phyloP scores from a whole-genome alignment of 2,329 filamentous ascomycete genomes.

The Neofusicoccum ribis region DNA sequence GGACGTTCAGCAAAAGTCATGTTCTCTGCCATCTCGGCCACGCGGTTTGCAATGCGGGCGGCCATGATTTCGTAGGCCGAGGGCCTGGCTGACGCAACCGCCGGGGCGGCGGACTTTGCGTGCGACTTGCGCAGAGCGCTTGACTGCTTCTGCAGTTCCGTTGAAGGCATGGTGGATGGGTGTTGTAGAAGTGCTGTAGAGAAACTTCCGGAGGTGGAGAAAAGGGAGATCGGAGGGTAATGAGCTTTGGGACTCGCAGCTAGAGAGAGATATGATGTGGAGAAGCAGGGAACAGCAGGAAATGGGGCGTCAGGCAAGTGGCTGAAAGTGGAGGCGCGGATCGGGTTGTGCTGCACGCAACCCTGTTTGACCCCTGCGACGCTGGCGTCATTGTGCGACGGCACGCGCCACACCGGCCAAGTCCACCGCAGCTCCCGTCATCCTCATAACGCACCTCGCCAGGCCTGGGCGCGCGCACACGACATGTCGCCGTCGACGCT shows the following conservation, averaged over 20 bases:
- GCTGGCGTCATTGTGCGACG: conserved; percentile 16
- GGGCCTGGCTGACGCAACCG: conserved; percentile 21
- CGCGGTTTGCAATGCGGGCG: conserved; percentile 50
- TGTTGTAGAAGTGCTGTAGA: conserved; percentile 35
- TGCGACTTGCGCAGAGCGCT: conserved; percentile 22
- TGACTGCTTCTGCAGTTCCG: conserved; percentile 34
- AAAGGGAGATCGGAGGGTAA: not conserved
- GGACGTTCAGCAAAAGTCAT: conserved; percentile 51
- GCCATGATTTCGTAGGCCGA: conserved; percentile 55
- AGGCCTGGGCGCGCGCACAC: not conserved
- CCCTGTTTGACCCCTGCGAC: conserved; percentile 13
- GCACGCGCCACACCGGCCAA: conserved; percentile 14
- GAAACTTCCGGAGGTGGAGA: not conserved
- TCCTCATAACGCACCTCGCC: not conserved
- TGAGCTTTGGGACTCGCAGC: not conserved
- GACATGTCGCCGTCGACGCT: conserved; percentile 7
- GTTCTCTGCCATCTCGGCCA: conserved; percentile 55
- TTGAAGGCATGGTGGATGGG: conserved; percentile 30
- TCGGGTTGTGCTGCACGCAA: not conserved
- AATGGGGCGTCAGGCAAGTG: not conserved
- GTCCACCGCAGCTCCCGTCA: not conserved
- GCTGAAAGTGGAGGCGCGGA: not conserved
- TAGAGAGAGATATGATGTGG: not conserved
- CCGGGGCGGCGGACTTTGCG: conserved; percentile 15
- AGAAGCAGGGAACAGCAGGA: conserved; percentile 8